Base-by-base conservation (phyloP, 345 rosid genomes). In the Ceriops tagal region DNA sequence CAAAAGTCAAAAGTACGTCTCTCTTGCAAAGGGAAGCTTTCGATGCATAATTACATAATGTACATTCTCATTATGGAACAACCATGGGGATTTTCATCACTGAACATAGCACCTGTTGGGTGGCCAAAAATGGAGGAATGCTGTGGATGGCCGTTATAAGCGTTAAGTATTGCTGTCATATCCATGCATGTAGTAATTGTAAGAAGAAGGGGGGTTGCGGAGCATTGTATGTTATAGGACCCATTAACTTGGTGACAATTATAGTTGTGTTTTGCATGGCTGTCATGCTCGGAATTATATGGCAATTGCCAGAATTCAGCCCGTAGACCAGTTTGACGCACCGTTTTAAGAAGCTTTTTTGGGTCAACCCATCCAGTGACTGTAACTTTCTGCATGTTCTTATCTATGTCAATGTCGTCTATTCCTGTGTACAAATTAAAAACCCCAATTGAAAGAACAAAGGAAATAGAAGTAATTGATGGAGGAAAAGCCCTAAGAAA, bases 231-330 rank as follows among this genome's bases (percentile, higher is more conserved):
- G 74, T 66, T 65, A 64, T 53, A 0, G 93, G 89, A 4, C 97
- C 97, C 96, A 55, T 87, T 88, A 74, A 87, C 77, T 13, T 84
- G 87, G 30, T 86, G 85, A 59, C 83, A 93, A 68, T 80, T 77
- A 60, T 83, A 81, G 60, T 69, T 81, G 27, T 83, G 78, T 19
- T 19, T 71, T 7, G 62, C 62, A 16, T 34, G 53, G 69, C 78
- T 73, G 20, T 73, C 55, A 31, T 79, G 78, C 19, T 82, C 82
- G 10, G 92, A 93, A 65, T 82, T 86, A 71, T 79, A 84, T 0
- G 97, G 95, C 26, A 89, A 71, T 72, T 88, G 96, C 98, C 95
- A 93, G 37, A 93, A 81, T 84, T 93, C 98, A 0, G 92, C 97
- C 64, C 96, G 77, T 66, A 91, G 68, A 0, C 97, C 98, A 0